Percentiles rank a stretch among this genome's conserved stretches.
Conservation (phyloP, 305 asterid genomes). For the Rubia tinctorum region DNA sequence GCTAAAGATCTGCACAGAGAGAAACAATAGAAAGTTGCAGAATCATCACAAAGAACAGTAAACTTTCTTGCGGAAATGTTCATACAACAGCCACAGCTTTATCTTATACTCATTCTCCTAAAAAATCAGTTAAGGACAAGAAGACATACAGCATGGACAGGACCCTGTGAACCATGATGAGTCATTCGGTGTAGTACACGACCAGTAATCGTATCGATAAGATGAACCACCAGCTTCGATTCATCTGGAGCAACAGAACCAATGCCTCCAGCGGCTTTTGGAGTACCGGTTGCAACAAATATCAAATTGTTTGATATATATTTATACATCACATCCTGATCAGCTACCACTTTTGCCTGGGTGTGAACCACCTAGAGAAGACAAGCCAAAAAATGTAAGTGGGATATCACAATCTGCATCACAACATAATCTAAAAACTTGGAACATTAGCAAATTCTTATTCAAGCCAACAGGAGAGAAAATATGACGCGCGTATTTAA, state of each 20-base stretch:
- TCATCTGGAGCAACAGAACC: constrained; percentile 92
- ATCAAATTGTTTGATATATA: constrained; percentile 81
- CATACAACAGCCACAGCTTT: background rate
- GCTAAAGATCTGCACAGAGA: constrained; percentile 60
- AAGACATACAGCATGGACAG: constrained; percentile 81
- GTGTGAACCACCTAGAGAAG: constrained; percentile 85
- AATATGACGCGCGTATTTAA: background rate
- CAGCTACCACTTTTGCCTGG: constrained; percentile 82
- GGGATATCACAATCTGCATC: constrained; percentile 13
- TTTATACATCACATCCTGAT: constrained; percentile 95
- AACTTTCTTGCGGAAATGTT: background rate
- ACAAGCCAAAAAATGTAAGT: constrained; percentile 18
- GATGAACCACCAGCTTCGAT: constrained; percentile 72
- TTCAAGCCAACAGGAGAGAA: background rate
- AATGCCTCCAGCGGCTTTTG: constrained; percentile 77
- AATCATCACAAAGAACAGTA: background rate
- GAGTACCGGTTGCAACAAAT: constrained; percentile 84
- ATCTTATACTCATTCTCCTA: background rate
- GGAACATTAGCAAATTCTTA: background rate
- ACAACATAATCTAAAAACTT: constrained; percentile 12
- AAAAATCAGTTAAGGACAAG: constrained; percentile 17
- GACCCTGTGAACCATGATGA: constrained; percentile 96
- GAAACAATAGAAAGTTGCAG: background rate
- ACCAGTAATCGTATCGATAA: constrained; percentile 89
- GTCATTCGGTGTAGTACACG: constrained; percentile 86